These are phyloP conservation scores for Pythium angustatum DNA, from an alignment of 352 stramenopile species.

Conservation along the genomic window DNA sequence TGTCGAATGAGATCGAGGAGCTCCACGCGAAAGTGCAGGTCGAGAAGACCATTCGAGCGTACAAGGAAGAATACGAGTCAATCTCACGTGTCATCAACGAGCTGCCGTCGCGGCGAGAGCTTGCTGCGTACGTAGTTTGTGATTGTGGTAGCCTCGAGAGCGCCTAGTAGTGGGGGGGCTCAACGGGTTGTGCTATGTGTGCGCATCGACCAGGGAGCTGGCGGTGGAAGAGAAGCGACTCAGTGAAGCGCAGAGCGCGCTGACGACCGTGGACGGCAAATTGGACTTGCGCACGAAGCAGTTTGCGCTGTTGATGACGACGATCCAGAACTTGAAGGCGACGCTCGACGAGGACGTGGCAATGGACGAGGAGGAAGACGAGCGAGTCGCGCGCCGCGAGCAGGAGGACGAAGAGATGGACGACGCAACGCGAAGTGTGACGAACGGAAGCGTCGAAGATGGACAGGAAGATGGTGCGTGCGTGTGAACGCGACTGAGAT, in stretches of 20 bases:
- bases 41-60: conserved; percentile 73
- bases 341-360: conserved; percentile 70
- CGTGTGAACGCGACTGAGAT: neutral
- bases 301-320: conserved; percentile 78
- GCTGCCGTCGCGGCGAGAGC: conserved; percentile 63
- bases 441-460: conserved; percentile 19
- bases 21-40: conserved; percentile 76
- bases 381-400: conserved; percentile 37
- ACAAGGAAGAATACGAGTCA: conserved; percentile 90
- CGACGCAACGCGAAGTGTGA: conserved; percentile 23
- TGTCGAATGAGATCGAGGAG: conserved; percentile 70
- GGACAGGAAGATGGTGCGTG: conserved; percentile 25
- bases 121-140: conserved; percentile 43
- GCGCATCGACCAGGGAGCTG: conserved; percentile 46
- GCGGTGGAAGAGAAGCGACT: conserved; percentile 59
- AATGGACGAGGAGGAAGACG: conserved; percentile 61
- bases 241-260: conserved; percentile 51
- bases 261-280: conserved; percentile 58
- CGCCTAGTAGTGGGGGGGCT: no score
- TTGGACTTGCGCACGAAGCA: conserved; percentile 77
- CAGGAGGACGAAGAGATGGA: conserved; percentile 79
- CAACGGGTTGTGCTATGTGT: no score
- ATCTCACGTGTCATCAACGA: conserved; percentile 84
- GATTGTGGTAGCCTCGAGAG: no score
- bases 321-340: conserved; percentile 83